phyloP scores from a whole-genome alignment of 2,329 filamentous ascomycete genomes.

The Botrytis medusae region DNA sequence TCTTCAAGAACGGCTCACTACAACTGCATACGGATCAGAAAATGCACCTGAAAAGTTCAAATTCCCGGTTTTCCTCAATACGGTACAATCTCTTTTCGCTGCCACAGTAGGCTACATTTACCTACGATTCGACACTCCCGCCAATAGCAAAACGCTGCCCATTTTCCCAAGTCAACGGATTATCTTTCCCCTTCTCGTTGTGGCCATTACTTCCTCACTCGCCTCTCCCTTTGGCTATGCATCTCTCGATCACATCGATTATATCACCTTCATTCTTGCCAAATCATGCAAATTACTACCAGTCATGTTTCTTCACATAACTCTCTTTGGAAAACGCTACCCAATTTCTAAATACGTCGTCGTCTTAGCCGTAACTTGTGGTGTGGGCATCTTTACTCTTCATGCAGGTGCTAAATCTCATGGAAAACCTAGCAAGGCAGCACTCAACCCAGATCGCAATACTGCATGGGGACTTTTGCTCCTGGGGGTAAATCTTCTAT shows the following conservation, averaged over 20 bases:
- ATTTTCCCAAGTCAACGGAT: constrained; percentile 79
- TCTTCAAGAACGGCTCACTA: constrained; percentile 96
- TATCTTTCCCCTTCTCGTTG: constrained; percentile 74
- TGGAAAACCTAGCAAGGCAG: constrained; percentile 44
- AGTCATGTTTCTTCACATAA: constrained; percentile 95
- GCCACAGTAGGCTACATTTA: constrained; percentile 80
- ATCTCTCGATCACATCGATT: constrained; percentile 89
- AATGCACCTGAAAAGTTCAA: constrained; percentile 74
- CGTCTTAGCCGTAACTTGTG: constrained; percentile 83
- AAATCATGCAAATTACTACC: constrained; percentile 99
- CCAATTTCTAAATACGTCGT: constrained; percentile 96
- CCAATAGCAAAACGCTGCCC: constrained; percentile 52
- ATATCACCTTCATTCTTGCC: constrained; percentile 94
- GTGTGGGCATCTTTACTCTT: constrained; percentile 92
- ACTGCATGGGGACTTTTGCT: constrained; percentile 79
- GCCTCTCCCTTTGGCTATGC: constrained; percentile 97
- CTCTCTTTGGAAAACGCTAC: constrained; percentile 83
- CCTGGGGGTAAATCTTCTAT: constrained; percentile 84
- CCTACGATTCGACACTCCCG: constrained; percentile 63
- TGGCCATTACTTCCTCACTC: constrained; percentile 83
- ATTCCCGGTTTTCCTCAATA: constrained; percentile 94
- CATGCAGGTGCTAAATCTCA: constrained; percentile 69
- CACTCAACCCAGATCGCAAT: constrained; percentile 54
- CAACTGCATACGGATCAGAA: constrained; percentile 73
- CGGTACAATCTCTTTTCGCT: constrained; percentile 88